Conservation (phyloP, 805 yeast genomes). For the Gaillardinia entomophila region DNA sequence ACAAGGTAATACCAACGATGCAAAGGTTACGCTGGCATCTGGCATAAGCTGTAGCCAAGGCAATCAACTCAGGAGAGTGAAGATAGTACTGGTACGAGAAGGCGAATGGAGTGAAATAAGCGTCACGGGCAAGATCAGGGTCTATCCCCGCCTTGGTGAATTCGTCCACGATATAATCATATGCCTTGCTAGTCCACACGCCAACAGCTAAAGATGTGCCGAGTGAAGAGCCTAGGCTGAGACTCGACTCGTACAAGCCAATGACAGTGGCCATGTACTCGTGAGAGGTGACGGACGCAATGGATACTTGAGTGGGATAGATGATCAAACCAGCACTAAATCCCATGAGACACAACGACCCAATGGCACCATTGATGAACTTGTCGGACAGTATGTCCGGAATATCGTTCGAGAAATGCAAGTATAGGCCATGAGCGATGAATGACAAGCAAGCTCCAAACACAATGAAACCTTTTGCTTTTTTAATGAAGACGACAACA, state of each 20-base stretch:
- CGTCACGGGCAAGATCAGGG: conserved; percentile 86
- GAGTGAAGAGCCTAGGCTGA: conserved; percentile 13
- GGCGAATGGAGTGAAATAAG: conserved; percentile 49
- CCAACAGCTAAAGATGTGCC: conserved; percentile 17
- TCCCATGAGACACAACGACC: conserved; percentile 11
- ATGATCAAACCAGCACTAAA: conserved; percentile 15
- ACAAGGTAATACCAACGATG: conserved; percentile 48
- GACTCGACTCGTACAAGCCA: conserved; percentile 8
- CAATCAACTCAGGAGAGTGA: conserved; percentile 59
- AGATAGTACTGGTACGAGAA: conserved; percentile 46
- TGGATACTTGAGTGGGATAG: conserved; percentile 10
- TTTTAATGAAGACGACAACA: conserved; percentile 6
- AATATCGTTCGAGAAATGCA: no score
- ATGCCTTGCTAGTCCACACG: conserved; percentile 52
- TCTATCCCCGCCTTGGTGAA: conserved; percentile 40
- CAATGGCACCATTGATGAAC: conserved; percentile 18
- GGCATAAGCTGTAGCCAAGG: conserved; percentile 52
- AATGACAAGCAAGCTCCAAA: no score
- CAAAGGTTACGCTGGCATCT: conserved; percentile 55
- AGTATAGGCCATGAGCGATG: conserved; percentile 3
- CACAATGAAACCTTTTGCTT: not conserved
- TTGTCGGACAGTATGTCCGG: conserved; percentile 14
- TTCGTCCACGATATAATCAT: conserved; percentile 52
- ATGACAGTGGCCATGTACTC: conserved; percentile 14
- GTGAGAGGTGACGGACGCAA: conserved; percentile 10